Evolutionary conservation across 2,329 filamentous ascomycete species (phyloP).

Genomic region (Exophiala alcalophila): DNA sequence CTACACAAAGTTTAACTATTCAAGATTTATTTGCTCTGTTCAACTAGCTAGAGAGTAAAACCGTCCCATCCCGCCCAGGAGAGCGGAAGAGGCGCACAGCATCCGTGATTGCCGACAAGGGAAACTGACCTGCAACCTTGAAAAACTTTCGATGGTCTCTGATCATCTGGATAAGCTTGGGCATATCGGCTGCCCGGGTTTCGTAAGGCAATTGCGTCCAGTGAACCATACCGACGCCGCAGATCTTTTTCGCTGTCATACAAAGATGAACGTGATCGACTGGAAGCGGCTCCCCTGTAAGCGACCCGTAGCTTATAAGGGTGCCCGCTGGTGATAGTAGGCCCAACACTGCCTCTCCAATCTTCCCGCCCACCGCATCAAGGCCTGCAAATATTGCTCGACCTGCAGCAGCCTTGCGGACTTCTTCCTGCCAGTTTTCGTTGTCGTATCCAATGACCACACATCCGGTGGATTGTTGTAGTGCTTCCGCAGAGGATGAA

Average conservation of each 20-base stretch:
- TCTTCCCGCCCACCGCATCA: conserved; percentile 4
- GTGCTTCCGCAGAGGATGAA: background rate
- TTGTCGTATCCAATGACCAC: background rate
- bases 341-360: background rate
- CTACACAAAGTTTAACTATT: too few species aligned
- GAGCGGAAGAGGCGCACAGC: too few species aligned
- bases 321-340: conserved; percentile 7
- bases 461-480: background rate
- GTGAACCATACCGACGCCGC: conserved; percentile 9
- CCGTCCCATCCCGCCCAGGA: too few species aligned
- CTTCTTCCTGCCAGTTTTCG: conserved; percentile 3
- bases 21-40: too few species aligned
- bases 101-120: too few species aligned
- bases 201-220: conserved; percentile 8
- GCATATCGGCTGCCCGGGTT: conserved; percentile 6
- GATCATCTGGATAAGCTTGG: too few species aligned
- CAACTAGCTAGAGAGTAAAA: too few species aligned
- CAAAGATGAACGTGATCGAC: conserved; percentile 1
- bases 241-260: conserved; percentile 2
- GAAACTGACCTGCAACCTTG: too few species aligned
- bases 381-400: conserved; percentile 8
- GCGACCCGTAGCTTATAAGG: conserved; percentile 5
- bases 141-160: too few species aligned
- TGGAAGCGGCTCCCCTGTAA: conserved; percentile 2
- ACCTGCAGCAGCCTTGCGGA: conserved; percentile 3